Conservation (phyloP, 208 protist species). For the Naegleria fowleri region DNA sequence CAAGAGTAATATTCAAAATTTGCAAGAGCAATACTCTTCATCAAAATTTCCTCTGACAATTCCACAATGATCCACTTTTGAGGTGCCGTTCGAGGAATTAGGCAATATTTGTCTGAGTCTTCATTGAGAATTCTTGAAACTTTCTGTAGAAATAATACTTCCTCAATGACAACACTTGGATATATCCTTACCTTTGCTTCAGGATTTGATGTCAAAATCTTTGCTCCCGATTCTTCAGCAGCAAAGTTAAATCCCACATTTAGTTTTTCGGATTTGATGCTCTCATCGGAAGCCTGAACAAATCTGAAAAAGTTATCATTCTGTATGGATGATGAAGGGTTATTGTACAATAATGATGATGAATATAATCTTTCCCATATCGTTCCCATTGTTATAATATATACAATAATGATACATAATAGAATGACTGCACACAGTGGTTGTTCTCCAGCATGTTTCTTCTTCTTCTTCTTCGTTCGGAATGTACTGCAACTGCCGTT, state of each 20-base stretch:
- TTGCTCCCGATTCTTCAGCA: not conserved
- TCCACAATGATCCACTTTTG: not conserved
- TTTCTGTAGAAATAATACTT: not conserved
- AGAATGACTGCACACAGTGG: too few relatives aligned
- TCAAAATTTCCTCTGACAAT: constrained; percentile 7
- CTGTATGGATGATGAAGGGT: too few relatives aligned
- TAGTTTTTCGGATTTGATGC: not conserved
- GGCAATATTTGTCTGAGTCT: constrained; percentile 4
- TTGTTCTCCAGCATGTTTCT: too few relatives aligned
- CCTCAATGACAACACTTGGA: too few relatives aligned
- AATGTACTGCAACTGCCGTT: too few relatives aligned
- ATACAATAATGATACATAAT: too few relatives aligned
- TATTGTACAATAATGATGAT: too few relatives aligned
- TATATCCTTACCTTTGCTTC: not conserved
- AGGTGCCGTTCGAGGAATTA: not conserved
- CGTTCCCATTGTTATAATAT: too few relatives aligned
- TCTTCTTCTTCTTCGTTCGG: too few relatives aligned
- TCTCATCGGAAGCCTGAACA: too few relatives aligned
- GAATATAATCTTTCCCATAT: too few relatives aligned
- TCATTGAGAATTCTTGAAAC: not conserved
- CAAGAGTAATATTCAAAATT: constrained; percentile 22
- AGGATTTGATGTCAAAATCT: not conserved
- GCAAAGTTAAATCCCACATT: constrained; percentile 19
- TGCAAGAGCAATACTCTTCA: constrained; percentile 11
- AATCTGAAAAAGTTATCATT: too few relatives aligned